Evolutionary conservation across 106 monocot genomes (phyloP).

Genomic region (Acanthochlamys bracteata): DNA sequence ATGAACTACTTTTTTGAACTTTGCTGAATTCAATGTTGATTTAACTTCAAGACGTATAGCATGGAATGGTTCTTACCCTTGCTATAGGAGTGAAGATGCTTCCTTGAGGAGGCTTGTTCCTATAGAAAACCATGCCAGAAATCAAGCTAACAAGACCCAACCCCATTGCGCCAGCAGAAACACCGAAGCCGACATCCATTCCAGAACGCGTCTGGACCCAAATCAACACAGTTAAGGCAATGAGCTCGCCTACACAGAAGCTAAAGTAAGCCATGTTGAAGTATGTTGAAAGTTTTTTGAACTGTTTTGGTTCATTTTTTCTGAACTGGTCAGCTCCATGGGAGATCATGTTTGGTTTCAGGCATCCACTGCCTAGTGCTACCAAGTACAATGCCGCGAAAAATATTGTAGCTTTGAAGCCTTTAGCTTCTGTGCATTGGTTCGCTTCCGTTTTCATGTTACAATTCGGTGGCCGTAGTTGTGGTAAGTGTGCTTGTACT

Average conservation of each 20-base stretch:
- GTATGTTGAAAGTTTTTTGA: constrained; percentile 74
- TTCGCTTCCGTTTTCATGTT: constrained; percentile 38
- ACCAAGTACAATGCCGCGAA: constrained; percentile 70
- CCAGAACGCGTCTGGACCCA: constrained; percentile 70
- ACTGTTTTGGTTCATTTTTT: constrained; percentile 39
- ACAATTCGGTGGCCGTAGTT: constrained; percentile 59
- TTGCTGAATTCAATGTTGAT: no score
- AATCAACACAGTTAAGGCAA: constrained; percentile 58
- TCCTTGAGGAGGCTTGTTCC: constrained; percentile 78
- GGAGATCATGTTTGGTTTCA: constrained; percentile 83
- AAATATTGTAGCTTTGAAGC: constrained; percentile 51
- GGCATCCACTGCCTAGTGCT: constrained; percentile 69
- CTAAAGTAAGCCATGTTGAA: constrained; percentile 83
- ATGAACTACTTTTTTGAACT: no score
- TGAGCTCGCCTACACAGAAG: constrained; percentile 67
- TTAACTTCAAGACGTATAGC: no score
- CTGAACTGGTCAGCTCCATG: constrained; percentile 73
- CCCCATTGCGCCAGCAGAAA: constrained; percentile 56
- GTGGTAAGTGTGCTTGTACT: constrained; percentile 74
- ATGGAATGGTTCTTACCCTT: constrained; percentile 21
- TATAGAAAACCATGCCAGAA: constrained; percentile 38
- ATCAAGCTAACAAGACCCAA: constrained; percentile 45
- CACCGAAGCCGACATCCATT: constrained; percentile 59
- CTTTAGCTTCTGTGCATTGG: constrained; percentile 46
- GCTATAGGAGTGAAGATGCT: constrained; percentile 71